Percentiles rank a stretch among this genome's conserved stretches.
Evolutionary conservation across 352 stramenopile genomes (phyloP).

Genomic region (Pythium graminicola): DNA sequence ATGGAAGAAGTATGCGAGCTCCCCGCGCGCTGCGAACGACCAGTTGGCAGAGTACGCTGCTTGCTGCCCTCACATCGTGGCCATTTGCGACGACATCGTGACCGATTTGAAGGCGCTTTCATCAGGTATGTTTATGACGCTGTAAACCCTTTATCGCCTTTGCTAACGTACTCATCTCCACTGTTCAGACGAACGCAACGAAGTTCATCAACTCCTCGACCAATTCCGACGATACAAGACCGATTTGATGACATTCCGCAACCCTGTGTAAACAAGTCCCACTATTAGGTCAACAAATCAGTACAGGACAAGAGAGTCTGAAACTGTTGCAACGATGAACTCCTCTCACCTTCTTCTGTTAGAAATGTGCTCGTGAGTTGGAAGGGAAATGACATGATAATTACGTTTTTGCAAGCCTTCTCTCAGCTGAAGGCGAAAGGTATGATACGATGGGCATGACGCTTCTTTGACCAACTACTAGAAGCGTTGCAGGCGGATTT

Average conservation of each 20-base stretch:
- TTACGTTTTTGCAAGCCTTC: constrained; percentile 22
- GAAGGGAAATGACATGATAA: constrained; percentile 25
- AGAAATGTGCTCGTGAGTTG: too few relatives aligned
- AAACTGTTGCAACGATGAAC: too few relatives aligned
- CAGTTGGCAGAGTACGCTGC: constrained; percentile 64
- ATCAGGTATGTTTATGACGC: constrained; percentile 37
- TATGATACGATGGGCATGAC: constrained; percentile 1
- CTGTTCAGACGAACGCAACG: constrained; percentile 46
- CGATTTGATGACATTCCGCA: constrained; percentile 68
- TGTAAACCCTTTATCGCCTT: background rate
- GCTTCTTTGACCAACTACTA: constrained; percentile 12
- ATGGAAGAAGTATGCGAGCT: constrained; percentile 82
- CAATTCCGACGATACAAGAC: constrained; percentile 69
- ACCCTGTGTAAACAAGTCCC: constrained; percentile 43
- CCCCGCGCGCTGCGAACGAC: constrained; percentile 58
- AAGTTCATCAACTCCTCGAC: constrained; percentile 52
- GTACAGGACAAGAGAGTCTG: constrained; percentile 15
- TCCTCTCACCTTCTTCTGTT: too few relatives aligned
- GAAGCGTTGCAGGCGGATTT: constrained; percentile 62
- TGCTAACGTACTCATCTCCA: constrained; percentile 9
- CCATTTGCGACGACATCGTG: constrained; percentile 72
- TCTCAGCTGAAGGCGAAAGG: constrained; percentile 6
- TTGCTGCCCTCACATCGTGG: constrained; percentile 69
- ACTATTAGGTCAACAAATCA: background rate
- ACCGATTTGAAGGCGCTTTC: constrained; percentile 75